Percentiles rank a stretch among this genome's conserved stretches.
phyloP scores from a whole-genome alignment of 169 alveolate genomes.

The Ichthyophthirius multifiliis region DNA sequence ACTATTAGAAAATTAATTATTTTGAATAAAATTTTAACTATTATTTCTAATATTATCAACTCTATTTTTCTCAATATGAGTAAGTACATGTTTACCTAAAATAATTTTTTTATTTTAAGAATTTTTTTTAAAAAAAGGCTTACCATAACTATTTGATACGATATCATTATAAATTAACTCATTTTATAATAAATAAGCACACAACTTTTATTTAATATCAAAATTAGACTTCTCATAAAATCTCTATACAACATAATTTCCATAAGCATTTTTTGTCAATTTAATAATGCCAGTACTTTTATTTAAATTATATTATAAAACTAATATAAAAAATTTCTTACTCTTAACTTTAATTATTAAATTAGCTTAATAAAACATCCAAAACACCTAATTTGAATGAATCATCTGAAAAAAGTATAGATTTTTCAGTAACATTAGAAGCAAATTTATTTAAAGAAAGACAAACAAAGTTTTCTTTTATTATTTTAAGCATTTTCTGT shows the following conservation, averaged over 20 bases:
- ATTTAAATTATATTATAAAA: neutral
- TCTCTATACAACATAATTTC: slow-evolving; percentile 29
- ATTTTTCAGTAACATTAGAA: slow-evolving; percentile 16
- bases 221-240: neutral
- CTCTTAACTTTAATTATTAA: neutral
- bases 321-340: neutral
- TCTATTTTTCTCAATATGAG: neutral
- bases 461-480: slow-evolving; percentile 14
- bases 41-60: neutral
- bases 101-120: neutral
- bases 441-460: slow-evolving; percentile 29
- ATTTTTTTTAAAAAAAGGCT: no score
- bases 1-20: no score
- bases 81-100: neutral
- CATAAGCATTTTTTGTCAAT: slow-evolving; percentile 28
- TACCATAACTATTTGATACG: slow-evolving; percentile 5
- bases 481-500: neutral
- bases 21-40: no score
- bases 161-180: neutral
- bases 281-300: neutral
- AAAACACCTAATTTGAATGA: neutral
- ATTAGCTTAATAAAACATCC: neutral
- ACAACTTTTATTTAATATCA: neutral
- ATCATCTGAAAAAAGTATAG: neutral
- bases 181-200: neutral